A percentile compares a stretch with the other conserved stretches of the same genome.
phyloP scores from a whole-genome alignment of 768 basidiomycete species.

The Panaeolus papilionaceus region DNA sequence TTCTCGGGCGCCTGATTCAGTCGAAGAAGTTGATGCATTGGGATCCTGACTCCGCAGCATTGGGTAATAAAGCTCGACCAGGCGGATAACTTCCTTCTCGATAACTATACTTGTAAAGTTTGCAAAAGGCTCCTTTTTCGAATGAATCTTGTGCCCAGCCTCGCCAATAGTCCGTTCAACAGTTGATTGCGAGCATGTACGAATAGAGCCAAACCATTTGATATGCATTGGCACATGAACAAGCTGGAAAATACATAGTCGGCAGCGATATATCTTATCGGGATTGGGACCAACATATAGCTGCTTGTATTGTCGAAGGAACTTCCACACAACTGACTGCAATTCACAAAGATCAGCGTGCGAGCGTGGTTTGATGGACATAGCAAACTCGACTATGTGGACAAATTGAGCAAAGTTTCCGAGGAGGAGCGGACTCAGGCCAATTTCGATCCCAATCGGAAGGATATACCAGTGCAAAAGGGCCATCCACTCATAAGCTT shows the following conservation, averaged over 20 bases:
- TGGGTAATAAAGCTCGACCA: constrained; percentile 33
- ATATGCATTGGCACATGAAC: constrained; percentile 42
- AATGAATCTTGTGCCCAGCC: constrained; percentile 35
- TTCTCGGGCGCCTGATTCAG: too few relatives aligned
- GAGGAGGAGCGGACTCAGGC: constrained; percentile 29
- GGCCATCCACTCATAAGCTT: constrained; percentile 43
- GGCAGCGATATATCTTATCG: constrained; percentile 29
- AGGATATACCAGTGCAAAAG: constrained; percentile 42
- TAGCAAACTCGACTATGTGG: constrained; percentile 35
- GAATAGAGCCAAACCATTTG: constrained; percentile 42
- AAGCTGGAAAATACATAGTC: constrained; percentile 40
- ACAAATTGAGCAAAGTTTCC: constrained; percentile 35
- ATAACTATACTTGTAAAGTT: constrained; percentile 36
- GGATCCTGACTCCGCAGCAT: constrained; percentile 6
- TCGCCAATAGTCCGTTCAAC: constrained; percentile 35
- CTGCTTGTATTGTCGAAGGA: constrained; percentile 33
- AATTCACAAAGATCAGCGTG: constrained; percentile 28
- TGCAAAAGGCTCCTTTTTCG: constrained; percentile 37
- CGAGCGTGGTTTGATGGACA: constrained; percentile 31
- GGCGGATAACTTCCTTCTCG: constrained; percentile 29
- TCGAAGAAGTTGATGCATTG: background rate
- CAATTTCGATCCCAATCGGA: constrained; percentile 39
- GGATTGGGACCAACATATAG: constrained; percentile 36
- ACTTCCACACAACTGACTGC: constrained; percentile 29
- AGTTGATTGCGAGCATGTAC: constrained; percentile 39